Percentiles rank a stretch among this genome's conserved stretches.
Evolutionary conservation across 148 eudicot genomes (phyloP).

Genomic region (Chenopodium suecicum): DNA sequence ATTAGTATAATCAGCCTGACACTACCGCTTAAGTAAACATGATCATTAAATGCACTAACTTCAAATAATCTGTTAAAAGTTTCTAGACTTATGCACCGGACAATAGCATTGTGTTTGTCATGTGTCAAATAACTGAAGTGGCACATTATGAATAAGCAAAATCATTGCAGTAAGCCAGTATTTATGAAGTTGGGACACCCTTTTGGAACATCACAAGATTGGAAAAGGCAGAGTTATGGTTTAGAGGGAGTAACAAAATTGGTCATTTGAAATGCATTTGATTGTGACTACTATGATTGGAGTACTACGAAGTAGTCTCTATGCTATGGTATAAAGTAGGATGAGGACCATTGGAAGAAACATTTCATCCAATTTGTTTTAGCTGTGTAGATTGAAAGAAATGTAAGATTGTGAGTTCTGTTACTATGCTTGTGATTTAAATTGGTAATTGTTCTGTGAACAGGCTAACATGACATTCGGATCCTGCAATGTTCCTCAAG

Average conservation of each 20-base stretch:
- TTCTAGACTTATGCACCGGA: too few relatives aligned
- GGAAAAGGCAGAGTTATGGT: background rate
- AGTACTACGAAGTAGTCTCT: background rate
- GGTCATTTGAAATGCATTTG: background rate
- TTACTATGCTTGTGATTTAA: background rate
- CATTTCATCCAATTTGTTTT: too few relatives aligned
- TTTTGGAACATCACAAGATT: background rate
- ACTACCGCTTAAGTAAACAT: background rate
- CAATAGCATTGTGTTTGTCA: too few relatives aligned
- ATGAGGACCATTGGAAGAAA: background rate
- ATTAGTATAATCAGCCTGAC: background rate
- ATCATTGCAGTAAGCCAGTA: too few relatives aligned
- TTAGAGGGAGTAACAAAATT: background rate
- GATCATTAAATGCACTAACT: too few relatives aligned
- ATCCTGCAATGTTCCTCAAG: conserved; percentile 53
- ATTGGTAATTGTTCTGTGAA: conserved; percentile 12
- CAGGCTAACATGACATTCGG: conserved; percentile 77
- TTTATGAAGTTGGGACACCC: background rate
- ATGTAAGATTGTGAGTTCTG: background rate
- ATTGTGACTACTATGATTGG: background rate
- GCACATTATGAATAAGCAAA: too few relatives aligned
- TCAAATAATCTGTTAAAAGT: too few relatives aligned
- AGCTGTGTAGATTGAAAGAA: background rate
- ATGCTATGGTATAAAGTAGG: background rate
- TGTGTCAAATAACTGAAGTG: too few relatives aligned